phyloP scores from a whole-genome alignment of 2,329 filamentous ascomycete species.

The Pseudogymnoascus sp. region DNA sequence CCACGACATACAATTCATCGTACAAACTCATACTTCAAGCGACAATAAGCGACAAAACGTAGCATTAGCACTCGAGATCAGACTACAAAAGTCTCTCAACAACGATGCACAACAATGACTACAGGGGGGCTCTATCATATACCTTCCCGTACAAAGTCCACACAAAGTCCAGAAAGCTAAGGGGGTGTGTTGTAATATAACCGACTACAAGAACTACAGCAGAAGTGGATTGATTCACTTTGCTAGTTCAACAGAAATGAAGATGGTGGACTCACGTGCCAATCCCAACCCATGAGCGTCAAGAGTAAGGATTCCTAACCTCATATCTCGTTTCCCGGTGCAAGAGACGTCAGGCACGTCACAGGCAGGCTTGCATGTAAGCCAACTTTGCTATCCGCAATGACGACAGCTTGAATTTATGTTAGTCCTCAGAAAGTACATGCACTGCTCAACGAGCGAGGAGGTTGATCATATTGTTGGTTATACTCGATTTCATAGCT shows the following conservation, averaged over 20 bases:
- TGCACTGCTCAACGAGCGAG: not conserved
- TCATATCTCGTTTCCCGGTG: not conserved
- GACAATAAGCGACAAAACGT: too few relatives aligned
- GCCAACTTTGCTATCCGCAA: not conserved
- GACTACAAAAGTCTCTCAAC: too few relatives aligned
- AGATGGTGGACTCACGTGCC: not conserved
- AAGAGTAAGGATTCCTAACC: not conserved
- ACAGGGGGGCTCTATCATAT: too few relatives aligned
- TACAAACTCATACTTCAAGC: too few relatives aligned
- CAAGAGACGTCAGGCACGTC: not conserved
- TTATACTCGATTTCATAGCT: not conserved
- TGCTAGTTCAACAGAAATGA: not conserved
- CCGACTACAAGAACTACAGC: too few relatives aligned
- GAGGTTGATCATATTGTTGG: not conserved
- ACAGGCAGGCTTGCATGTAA: not conserved
- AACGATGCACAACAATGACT: too few relatives aligned
- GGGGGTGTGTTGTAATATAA: too few relatives aligned
- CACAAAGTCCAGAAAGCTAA: too few relatives aligned
- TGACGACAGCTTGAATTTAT: not conserved
- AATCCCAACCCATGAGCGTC: not conserved
- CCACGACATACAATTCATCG: too few relatives aligned
- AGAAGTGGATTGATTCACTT: too few relatives aligned
- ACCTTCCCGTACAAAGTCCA: too few relatives aligned
- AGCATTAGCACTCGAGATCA: too few relatives aligned
- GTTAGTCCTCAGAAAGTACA: not conserved